Conservation (phyloP, 139 green algal genomes). For the Tetradesmus lagerheimii region DNA sequence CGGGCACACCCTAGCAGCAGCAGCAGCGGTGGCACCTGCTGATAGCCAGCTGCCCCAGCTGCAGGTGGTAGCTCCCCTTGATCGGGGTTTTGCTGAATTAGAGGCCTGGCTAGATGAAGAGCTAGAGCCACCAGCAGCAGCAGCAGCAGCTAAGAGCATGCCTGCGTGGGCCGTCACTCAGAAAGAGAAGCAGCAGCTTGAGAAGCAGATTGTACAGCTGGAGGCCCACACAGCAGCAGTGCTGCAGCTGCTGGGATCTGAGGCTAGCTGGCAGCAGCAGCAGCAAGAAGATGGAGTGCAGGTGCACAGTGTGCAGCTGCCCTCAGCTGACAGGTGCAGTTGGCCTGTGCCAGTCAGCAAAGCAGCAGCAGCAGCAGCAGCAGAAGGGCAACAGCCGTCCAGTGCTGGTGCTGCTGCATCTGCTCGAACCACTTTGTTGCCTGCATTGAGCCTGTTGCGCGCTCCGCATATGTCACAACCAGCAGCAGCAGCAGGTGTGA, state of each 20-base stretch:
- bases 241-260: background rate
- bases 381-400: background rate
- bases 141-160: background rate
- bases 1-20: background rate
- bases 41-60: background rate
- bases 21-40: background rate
- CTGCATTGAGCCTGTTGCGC: background rate
- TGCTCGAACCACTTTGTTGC: background rate
- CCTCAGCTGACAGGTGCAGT: background rate
- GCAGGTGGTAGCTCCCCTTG: background rate
- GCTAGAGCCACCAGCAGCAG: slow-evolving; percentile 2
- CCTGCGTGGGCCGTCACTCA: background rate
- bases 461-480: background rate
- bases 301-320: background rate
- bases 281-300: background rate
- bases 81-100: background rate
- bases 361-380: slow-evolving; percentile 11
- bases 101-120: slow-evolving; percentile 6
- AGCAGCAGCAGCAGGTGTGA: slow-evolving; percentile 16
- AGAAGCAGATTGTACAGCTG: background rate
- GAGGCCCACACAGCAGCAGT: background rate
- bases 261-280: background rate
- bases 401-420: background rate
- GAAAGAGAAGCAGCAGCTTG: background rate
- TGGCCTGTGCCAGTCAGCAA: background rate